These are phyloP conservation scores for Cucurbita argyrosperma DNA, from an alignment of 306 rosid species.

Conservation along the genomic window DNA sequence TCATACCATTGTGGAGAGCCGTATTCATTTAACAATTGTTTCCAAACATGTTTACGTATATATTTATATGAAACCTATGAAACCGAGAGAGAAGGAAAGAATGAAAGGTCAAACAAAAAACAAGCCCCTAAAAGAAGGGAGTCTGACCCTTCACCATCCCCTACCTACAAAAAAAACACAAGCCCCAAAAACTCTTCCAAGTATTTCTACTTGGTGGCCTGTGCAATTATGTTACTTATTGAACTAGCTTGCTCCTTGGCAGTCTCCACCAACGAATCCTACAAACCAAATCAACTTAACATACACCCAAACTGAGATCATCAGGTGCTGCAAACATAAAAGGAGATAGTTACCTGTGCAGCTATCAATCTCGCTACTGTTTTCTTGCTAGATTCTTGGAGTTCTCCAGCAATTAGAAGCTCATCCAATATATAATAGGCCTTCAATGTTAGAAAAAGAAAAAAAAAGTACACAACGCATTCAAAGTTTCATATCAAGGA, in stretches of 20 bases:
- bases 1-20: no score
- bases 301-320: not conserved
- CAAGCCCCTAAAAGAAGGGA: no score
- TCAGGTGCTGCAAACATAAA: not conserved
- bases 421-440: constrained; percentile 88
- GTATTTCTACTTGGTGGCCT: constrained; percentile 44
- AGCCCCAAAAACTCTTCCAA: not conserved
- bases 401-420: constrained; percentile 84
- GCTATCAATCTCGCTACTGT: constrained; percentile 80
- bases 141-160: no score
- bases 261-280: constrained; percentile 93
- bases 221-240: constrained; percentile 66
- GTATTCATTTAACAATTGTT: no score
- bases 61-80: no score
- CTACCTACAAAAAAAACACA: no score
- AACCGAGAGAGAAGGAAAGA: no score
- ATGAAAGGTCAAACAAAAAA: no score
- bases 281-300: constrained; percentile 5
- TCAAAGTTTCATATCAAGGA: no score
- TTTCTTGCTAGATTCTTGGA: constrained; percentile 95
- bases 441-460: constrained; percentile 26
- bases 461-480: not conserved
- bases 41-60: no score
- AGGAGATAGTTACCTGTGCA: constrained; percentile 55
- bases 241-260: constrained; percentile 90